A percentile compares a stretch with the other conserved stretches of the same genome.
Evolutionary conservation across 805 yeast genomes (phyloP).

Genomic region (Priceomyces carsonii): DNA sequence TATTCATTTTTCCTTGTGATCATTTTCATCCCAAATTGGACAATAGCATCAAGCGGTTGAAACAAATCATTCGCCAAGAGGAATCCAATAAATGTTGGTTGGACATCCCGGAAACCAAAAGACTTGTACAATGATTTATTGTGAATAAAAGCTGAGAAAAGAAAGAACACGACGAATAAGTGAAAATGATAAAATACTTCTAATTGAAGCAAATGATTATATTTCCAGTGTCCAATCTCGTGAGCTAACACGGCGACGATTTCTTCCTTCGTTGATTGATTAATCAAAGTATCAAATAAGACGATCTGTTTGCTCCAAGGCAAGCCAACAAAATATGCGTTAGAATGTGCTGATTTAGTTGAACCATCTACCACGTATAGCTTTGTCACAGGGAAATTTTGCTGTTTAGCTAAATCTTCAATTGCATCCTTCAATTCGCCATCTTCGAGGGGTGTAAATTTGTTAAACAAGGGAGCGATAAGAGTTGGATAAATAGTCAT

Average conservation of each 20-base stretch:
- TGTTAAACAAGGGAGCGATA: constrained; percentile 92
- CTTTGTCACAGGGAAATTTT: constrained; percentile 83
- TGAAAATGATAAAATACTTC: constrained; percentile 65
- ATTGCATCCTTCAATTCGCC: constrained; percentile 85
- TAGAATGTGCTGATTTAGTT: constrained; percentile 92
- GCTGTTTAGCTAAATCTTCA: constrained; percentile 71
- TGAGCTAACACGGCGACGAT: constrained; percentile 97
- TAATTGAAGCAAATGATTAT: constrained; percentile 82
- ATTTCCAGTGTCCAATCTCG: constrained; percentile 97
- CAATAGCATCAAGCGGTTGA: constrained; percentile 70
- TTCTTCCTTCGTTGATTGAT: constrained; percentile 72
- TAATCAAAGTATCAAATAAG: constrained; percentile 85
- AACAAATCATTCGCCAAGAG: constrained; percentile 74
- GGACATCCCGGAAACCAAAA: constrained; percentile 67
- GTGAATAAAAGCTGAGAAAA: constrained; percentile 78
- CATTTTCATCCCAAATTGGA: constrained; percentile 66
- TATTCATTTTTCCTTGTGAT: constrained; percentile 86
- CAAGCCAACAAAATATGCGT: constrained; percentile 93
- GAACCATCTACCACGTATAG: constrained; percentile 95
- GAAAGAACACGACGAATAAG: constrained; percentile 61
- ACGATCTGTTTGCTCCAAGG: constrained; percentile 98
- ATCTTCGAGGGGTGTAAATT: constrained; percentile 82
- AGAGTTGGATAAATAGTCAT: constrained; percentile 80
- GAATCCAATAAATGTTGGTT: constrained; percentile 82
- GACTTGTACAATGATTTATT: constrained; percentile 76